A percentile compares a stretch with the other conserved stretches of the same genome.
Conservation (phyloP, 306 rosid genomes). For the Leucaena leucocephala region DNA sequence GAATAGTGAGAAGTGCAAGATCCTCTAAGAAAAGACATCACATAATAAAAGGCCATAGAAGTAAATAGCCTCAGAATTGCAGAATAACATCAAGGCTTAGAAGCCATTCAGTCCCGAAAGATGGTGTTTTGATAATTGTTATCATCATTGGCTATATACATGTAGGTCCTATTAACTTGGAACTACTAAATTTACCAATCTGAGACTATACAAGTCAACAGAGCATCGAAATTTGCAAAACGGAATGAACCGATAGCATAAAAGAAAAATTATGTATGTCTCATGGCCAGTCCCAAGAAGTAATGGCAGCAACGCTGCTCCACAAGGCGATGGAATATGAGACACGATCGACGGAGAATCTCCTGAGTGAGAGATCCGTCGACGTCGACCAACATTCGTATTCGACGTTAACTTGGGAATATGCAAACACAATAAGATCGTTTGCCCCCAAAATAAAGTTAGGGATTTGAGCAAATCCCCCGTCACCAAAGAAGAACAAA, state of each 20-base stretch:
- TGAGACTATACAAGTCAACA: background rate
- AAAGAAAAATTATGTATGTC: conserved; percentile 34
- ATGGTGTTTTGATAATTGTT: conserved; percentile 4
- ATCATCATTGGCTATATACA: conserved; percentile 51
- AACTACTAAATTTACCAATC: conserved; percentile 5
- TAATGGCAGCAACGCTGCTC: conserved; percentile 67
- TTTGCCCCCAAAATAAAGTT: conserved; percentile 49
- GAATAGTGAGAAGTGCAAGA: too few relatives aligned
- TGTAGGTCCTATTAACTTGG: conserved; percentile 49
- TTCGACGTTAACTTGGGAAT: conserved; percentile 61
- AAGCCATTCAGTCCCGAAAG: conserved; percentile 40
- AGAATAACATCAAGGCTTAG: conserved; percentile 56
- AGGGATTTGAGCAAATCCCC: conserved; percentile 38
- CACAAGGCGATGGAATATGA: conserved; percentile 76
- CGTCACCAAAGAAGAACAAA: conserved; percentile 35
- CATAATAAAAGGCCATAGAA: background rate
- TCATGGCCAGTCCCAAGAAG: conserved; percentile 72
- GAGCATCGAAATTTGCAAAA: conserved; percentile 45
- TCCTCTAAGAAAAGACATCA: background rate
- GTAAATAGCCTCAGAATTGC: conserved; percentile 56
- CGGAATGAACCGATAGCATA: background rate
- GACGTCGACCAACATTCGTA: conserved; percentile 33
- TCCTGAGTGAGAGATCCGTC: conserved; percentile 43
- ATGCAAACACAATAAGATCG: conserved; percentile 54
- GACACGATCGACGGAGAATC: conserved; percentile 54